Percentiles rank a stretch among this genome's conserved stretches.
Conservation (phyloP, 441 rosid species). For the Mallotus japonicus region DNA sequence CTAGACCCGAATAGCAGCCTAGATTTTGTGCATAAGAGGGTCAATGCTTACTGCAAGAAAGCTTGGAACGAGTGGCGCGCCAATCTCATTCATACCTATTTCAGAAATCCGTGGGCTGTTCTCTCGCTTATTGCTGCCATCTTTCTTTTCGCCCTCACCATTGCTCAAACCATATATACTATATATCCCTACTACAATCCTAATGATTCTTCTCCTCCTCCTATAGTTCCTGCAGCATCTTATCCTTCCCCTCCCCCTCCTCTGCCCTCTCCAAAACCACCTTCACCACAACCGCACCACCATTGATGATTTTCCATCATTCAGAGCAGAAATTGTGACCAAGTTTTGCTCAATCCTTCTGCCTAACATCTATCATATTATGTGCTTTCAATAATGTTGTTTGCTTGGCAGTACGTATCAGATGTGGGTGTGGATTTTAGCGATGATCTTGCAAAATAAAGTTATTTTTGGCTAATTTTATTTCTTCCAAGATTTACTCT, state of each 20-base stretch:
- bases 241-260: background rate
- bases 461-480: no score
- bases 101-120: constrained; percentile 6
- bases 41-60: background rate
- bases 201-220: background rate
- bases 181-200: constrained; percentile 1
- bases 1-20: background rate
- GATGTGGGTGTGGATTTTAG: no score
- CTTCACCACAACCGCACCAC: constrained; percentile 1
- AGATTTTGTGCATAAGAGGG: background rate
- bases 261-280: background rate
- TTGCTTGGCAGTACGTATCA: no score
- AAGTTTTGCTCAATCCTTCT: no score
- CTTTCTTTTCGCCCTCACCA: background rate
- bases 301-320: background rate
- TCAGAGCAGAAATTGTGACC: no score
- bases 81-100: background rate
- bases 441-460: no score
- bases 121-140: background rate
- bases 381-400: no score
- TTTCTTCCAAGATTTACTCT: no score
- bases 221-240: background rate
- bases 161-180: constrained; percentile 3
- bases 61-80: constrained; percentile 3
- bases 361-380: no score